These are phyloP conservation scores for Trametes polyzona DNA, from an alignment of 1,284 basidiomycete species.

Conservation along the genomic window DNA sequence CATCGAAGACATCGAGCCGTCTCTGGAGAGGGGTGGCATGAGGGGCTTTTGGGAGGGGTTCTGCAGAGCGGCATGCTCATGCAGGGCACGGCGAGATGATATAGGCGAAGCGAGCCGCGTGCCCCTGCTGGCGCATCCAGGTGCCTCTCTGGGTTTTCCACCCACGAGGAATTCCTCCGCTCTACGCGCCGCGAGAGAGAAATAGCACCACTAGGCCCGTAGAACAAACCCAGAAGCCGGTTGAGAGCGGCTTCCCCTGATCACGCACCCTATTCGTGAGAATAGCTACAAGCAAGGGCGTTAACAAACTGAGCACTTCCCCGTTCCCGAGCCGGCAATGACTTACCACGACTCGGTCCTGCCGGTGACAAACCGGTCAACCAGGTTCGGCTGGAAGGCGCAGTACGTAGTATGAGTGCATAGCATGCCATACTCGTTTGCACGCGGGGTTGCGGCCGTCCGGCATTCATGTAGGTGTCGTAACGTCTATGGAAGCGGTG, in stretches of 20 bases:
- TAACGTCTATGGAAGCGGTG: background rate
- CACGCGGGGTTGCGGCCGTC: background rate
- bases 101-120: conserved; percentile 1
- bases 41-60: background rate
- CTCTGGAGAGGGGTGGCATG: background rate
- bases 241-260: background rate
- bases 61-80: background rate
- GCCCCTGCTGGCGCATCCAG: background rate
- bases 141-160: background rate
- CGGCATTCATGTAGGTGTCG: background rate
- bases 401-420: background rate
- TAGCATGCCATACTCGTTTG: background rate
- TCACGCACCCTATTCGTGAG: background rate
- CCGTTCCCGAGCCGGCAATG: background rate
- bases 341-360: background rate
- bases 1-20: background rate
- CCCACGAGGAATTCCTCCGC: background rate
- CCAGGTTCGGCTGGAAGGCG: background rate
- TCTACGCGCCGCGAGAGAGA: background rate
- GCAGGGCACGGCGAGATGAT: background rate
- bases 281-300: background rate
- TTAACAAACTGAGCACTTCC: background rate
- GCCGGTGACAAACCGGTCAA: background rate
- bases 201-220: background rate
- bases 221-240: background rate